Percentiles rank a stretch among this genome's conserved stretches.
These are phyloP conservation scores for Acer negundo DNA, from an alignment of 345 rosid genomes.

Conservation along the genomic window DNA sequence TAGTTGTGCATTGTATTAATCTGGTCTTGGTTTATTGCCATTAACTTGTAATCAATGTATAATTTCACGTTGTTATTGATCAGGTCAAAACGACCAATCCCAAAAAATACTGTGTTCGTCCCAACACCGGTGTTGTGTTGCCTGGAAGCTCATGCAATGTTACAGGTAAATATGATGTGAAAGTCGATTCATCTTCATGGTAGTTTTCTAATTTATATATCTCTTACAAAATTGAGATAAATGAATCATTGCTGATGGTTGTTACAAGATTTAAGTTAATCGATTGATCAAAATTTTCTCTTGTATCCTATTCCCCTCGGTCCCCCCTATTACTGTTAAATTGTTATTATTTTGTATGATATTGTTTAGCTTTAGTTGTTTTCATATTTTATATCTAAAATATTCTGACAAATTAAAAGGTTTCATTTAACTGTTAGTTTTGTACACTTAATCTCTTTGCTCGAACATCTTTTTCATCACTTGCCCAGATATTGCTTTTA, in stretches of 20 bases:
- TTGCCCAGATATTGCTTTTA: too few relatives aligned
- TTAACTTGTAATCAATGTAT: neutral
- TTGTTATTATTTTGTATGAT: neutral
- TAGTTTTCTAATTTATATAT: neutral
- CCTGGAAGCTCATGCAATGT: conserved; percentile 68
- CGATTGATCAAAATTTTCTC: neutral
- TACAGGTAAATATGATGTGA: conserved; percentile 43
- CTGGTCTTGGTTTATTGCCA: neutral
- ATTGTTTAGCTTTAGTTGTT: neutral
- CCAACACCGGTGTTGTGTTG: conserved; percentile 70
- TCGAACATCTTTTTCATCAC: too few relatives aligned
- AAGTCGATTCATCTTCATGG: neutral
- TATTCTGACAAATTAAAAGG: too few relatives aligned
- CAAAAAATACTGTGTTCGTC: conserved; percentile 81
- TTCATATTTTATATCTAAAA: neutral
- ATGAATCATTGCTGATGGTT: too few relatives aligned
- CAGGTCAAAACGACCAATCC: conserved; percentile 94
- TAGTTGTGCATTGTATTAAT: neutral
- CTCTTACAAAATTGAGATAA: too few relatives aligned
- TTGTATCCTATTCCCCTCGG: neutral
- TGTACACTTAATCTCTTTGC: too few relatives aligned
- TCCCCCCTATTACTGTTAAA: neutral
- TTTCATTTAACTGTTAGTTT: too few relatives aligned
- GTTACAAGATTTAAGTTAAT: too few relatives aligned
- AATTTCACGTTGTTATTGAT: neutral